These are phyloP conservation scores for Mortierella sp. DNA, from an alignment of 371 early-diverging fungal species.

Conservation along the genomic window DNA sequence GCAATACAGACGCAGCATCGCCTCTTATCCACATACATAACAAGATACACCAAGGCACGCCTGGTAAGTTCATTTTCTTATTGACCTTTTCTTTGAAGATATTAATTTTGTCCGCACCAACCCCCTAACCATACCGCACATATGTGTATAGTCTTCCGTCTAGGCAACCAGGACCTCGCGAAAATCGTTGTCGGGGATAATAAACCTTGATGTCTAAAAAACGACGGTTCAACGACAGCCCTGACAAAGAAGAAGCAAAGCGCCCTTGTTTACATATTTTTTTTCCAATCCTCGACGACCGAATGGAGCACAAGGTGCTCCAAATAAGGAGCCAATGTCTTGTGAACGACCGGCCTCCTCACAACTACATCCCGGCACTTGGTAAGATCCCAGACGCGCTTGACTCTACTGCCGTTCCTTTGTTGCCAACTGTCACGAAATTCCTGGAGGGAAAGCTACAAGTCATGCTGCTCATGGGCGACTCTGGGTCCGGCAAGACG, in stretches of 20 bases:
- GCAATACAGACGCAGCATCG: no score
- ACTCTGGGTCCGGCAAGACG: conserved; percentile 27
- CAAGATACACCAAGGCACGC: no score
- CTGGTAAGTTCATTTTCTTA: no score
- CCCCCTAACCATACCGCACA: no score
- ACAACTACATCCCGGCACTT: conserved; percentile 1
- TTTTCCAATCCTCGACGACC: not conserved
- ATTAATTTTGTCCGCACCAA: no score
- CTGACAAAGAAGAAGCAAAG: not conserved
- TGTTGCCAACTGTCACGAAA: not conserved
- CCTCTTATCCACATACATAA: no score
- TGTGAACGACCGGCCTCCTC: not conserved
- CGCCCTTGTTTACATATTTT: not conserved
- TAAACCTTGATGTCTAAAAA: no score
- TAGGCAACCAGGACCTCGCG: no score
- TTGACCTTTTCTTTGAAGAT: no score
- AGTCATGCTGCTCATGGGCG: conserved; percentile 20
- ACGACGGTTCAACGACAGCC: not conserved
- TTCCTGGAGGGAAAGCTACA: not conserved
- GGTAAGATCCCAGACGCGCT: not conserved
- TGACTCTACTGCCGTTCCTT: not conserved
- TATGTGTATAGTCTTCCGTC: no score
- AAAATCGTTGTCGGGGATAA: no score
- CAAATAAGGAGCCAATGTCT: not conserved
- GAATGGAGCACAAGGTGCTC: not conserved